These are phyloP conservation scores for Tilletia horrida DNA, from an alignment of 1,284 basidiomycete genomes.

Conservation along the genomic window DNA sequence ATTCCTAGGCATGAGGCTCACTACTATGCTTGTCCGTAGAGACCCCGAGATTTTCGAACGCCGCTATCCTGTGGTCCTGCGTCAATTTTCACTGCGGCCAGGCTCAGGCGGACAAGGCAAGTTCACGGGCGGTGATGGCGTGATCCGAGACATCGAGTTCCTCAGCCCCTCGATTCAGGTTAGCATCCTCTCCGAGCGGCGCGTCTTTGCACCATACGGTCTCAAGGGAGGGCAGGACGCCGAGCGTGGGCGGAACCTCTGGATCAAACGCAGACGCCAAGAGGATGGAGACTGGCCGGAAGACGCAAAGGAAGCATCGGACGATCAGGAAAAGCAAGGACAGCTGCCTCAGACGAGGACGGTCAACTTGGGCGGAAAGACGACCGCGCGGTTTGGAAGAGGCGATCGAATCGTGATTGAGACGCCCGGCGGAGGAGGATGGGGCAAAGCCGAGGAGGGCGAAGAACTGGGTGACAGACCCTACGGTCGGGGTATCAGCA, in stretches of 20 bases:
- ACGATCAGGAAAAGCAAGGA: neutral
- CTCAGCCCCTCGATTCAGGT: slow-evolving; percentile 73
- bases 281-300: slow-evolving; percentile 66
- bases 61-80: slow-evolving; percentile 80
- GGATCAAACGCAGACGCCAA: slow-evolving; percentile 73
- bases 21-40: neutral
- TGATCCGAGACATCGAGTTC: slow-evolving; percentile 82
- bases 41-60: slow-evolving; percentile 90
- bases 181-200: slow-evolving; percentile 79
- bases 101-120: slow-evolving; percentile 75
- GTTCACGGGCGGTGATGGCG: slow-evolving; percentile 81
- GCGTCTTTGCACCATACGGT: slow-evolving; percentile 85
- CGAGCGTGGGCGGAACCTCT: slow-evolving; percentile 75
- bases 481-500: neutral
- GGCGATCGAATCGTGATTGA: slow-evolving; percentile 76
- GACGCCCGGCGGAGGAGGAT: slow-evolving; percentile 90
- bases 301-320: neutral
- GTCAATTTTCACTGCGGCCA: slow-evolving; percentile 72
- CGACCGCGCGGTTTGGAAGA: slow-evolving; percentile 78
- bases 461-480: neutral
- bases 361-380: slow-evolving; percentile 86
- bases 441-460: slow-evolving; percentile 60
- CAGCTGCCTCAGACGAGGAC: slow-evolving; percentile 6
- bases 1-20: neutral
- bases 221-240: slow-evolving; percentile 78